A percentile compares a stretch with the other conserved stretches of the same genome.
phyloP scores from a whole-genome alignment of 768 basidiomycete species.

The Macrolepiota dolichaula region DNA sequence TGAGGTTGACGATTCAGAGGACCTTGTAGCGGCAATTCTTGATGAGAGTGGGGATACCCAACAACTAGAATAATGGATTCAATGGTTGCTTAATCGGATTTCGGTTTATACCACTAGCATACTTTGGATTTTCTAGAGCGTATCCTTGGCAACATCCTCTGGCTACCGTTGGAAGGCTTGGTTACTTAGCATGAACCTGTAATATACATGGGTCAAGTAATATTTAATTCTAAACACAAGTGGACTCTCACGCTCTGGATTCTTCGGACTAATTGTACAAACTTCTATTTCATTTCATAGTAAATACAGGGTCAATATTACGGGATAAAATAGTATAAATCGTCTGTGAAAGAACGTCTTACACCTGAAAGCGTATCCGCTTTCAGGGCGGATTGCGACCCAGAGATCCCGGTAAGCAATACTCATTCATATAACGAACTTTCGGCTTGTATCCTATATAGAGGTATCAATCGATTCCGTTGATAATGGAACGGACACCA shows the following conservation, averaged over 20 bases:
- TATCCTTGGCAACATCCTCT: no score
- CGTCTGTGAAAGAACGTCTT: no score
- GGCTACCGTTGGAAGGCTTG: no score
- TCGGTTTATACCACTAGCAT: neutral
- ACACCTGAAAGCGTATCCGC: no score
- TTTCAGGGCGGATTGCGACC: neutral
- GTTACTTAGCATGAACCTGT: no score
- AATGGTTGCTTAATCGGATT: neutral
- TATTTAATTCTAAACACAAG: no score
- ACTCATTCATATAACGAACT: slow-evolving; percentile 26
- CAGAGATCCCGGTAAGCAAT: neutral
- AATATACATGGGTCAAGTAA: no score
- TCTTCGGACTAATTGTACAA: no score
- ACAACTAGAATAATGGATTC: neutral
- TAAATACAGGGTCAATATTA: no score
- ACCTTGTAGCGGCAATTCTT: slow-evolving; percentile 5
- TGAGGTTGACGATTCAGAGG: slow-evolving; percentile 8
- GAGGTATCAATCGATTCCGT: slow-evolving; percentile 1
- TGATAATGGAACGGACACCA: neutral
- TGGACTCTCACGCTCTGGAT: no score
- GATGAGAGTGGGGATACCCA: neutral
- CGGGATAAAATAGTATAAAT: no score
- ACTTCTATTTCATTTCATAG: no score
- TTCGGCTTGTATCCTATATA: slow-evolving; percentile 31
- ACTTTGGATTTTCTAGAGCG: neutral